phyloP scores from a whole-genome alignment of 1,139 yeast genomes.

The Diutina ranongensis region DNA sequence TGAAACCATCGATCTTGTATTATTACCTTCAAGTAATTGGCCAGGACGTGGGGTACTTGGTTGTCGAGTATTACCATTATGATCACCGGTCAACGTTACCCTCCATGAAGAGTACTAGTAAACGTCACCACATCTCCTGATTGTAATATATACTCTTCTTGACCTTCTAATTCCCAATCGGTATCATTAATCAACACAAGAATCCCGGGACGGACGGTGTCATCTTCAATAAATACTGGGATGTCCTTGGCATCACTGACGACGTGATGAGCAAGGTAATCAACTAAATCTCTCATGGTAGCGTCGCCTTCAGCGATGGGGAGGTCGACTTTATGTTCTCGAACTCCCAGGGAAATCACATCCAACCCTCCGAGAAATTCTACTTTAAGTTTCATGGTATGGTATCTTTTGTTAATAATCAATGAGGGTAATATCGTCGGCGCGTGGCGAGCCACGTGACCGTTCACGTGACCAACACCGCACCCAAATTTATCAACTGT shows the following conservation, averaged over 20 bases:
- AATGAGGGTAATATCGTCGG: background rate
- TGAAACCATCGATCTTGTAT: constrained; percentile 14
- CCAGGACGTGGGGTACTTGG: constrained; percentile 66
- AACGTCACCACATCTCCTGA: constrained; percentile 72
- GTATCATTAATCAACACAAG: constrained; percentile 86
- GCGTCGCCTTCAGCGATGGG: constrained; percentile 32
- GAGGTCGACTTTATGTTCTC: constrained; percentile 35
- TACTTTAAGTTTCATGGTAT: constrained; percentile 10
- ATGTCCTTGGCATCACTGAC: constrained; percentile 52
- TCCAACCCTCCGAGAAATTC: constrained; percentile 54
- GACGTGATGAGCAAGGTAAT: constrained; percentile 40
- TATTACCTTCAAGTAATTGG: constrained; percentile 53
- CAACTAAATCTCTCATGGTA: constrained; percentile 47
- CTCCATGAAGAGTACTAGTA: constrained; percentile 93
- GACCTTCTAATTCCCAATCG: constrained; percentile 95
- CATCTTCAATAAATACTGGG: constrained; percentile 75
- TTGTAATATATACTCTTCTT: constrained; percentile 66
- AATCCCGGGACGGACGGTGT: constrained; percentile 77
- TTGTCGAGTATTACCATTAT: constrained; percentile 23
- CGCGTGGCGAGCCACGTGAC: background rate
- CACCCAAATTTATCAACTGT: background rate
- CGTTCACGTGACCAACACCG: background rate
- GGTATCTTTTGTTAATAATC: too few species aligned
- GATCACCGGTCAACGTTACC: constrained; percentile 23
- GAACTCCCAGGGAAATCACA: constrained; percentile 42